Evolutionary conservation across 192 early-diverging fungal species (phyloP), one percentile per base, ranked within the genome.

Genomic region (Podila epigama): DNA sequence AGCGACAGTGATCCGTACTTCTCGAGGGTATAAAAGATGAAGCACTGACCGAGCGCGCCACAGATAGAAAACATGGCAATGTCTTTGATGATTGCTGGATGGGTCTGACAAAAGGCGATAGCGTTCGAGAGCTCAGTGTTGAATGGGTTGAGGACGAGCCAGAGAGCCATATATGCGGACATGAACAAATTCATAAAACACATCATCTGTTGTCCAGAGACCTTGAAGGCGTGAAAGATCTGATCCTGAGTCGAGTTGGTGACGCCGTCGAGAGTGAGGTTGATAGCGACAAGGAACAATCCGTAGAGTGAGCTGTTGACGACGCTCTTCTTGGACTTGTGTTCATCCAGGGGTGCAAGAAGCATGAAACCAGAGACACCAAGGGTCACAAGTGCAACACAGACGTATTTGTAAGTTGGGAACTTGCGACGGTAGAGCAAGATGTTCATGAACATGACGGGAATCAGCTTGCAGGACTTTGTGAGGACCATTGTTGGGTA

Each of bases 401-500:
- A 90, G 12, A 92, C 70, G 59, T 97, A 95, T 80, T 97, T 95
- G 84, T 95, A 86, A n/a, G 82, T 54, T 5, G 97, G 92, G 70
- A 94, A 98, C 28, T 87, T 88, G 44, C 92, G 87, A 28, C 93
- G 89, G 78, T 99, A 97, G 39, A 99, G 84, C 29, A 99, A 48
- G 58, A 94, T 90, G 80, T 95, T 95, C 97, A 99, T 99, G 50
- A 95, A 54, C 84, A 99, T 87, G 16, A 99, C 96, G 5, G 97
- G 97, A 20, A 99, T 88, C 56, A 99, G 88, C 69, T 98, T 98
- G 84, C 96, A 97, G 29, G 96, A 96, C 73, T 97, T 97, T 36
- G 96, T 95, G 29, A 99, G 82, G 41, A 98, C 96, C 88, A 97
- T 89, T 11, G 97, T 98, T 31, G 96, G 96, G 79, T 97, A 99